phyloP scores from a whole-genome alignment of 2,329 filamentous ascomycete species.

The Calonectria honghensis region DNA sequence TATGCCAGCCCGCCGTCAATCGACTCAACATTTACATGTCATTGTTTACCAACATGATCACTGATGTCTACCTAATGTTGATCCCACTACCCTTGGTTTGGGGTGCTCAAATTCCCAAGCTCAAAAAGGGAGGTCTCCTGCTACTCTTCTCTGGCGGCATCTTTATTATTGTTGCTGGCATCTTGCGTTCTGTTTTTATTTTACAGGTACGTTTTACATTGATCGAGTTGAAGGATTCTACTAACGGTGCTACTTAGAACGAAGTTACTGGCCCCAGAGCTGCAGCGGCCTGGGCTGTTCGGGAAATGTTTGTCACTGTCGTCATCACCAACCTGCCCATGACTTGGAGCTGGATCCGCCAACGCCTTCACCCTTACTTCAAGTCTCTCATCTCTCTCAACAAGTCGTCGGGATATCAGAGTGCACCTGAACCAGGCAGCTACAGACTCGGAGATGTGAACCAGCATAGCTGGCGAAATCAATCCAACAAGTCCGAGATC shows the following conservation, averaged over 20 bases:
- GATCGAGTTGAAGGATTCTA: too few species aligned
- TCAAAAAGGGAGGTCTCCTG: constrained; percentile 12
- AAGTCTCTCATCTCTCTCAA: background rate
- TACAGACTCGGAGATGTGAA: background rate
- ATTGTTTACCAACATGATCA: constrained; percentile 18
- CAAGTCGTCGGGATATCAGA: background rate
- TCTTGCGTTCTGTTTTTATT: background rate
- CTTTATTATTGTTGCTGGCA: constrained; percentile 18
- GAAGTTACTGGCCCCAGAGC: constrained; percentile 5
- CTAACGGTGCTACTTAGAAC: background rate
- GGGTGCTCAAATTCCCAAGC: background rate
- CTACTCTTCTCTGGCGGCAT: constrained; percentile 25
- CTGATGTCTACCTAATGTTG: constrained; percentile 3
- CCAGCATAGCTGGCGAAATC: background rate
- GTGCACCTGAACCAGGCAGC: background rate
- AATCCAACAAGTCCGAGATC: background rate
- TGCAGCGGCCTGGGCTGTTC: constrained; percentile 3
- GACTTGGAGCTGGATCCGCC: constrained; percentile 15
- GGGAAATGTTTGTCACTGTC: constrained; percentile 11
- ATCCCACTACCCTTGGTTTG: constrained; percentile 16
- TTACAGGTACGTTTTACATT: background rate
- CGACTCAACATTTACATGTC: constrained; percentile 19
- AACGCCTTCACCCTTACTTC: constrained; percentile 3
- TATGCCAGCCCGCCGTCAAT: constrained; percentile 28
- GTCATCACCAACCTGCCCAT: constrained; percentile 18